Evolutionary conservation across 345 rosid genomes (phyloP).

Genomic region (Mercurialis annua): DNA sequence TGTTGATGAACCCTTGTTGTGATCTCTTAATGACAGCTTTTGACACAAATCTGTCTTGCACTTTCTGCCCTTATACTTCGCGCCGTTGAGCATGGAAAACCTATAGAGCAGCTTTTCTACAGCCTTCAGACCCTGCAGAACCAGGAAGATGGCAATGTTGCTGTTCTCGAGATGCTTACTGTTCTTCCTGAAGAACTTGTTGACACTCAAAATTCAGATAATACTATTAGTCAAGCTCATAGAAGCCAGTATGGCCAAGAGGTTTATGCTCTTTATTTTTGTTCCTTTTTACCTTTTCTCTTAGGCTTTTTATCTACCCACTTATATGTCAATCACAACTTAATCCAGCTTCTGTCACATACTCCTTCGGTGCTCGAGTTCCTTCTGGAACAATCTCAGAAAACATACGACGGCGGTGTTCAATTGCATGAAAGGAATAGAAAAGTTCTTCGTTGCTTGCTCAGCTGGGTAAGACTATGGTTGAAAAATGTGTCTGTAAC

Average conservation of each 20-base stretch:
- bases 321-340: constrained; percentile 5
- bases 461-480: constrained; percentile 83
- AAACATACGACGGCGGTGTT: constrained; percentile 39
- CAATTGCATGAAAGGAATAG: constrained; percentile 62
- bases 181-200: constrained; percentile 88
- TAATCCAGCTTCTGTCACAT: constrained; percentile 69
- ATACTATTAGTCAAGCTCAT: constrained; percentile 46
- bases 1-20: constrained; percentile 14
- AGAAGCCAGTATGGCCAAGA: constrained; percentile 65
- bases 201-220: constrained; percentile 59
- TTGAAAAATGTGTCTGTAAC: constrained; percentile 2
- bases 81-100: constrained; percentile 69
- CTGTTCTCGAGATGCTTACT: constrained; percentile 87
- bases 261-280: constrained; percentile 33
- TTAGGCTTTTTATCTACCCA: constrained; percentile 1
- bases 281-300: constrained; percentile 8
- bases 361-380: constrained; percentile 84
- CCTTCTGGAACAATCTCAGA: constrained; percentile 81
- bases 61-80: constrained; percentile 79
- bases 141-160: constrained; percentile 76
- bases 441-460: constrained; percentile 81
- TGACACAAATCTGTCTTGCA: constrained; percentile 93
- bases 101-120: constrained; percentile 77
- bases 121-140: constrained; percentile 73
- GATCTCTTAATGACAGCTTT: constrained; percentile 52